Conservation (phyloP, 78 protist genomes). For the Polysphondylium violaceum region DNA sequence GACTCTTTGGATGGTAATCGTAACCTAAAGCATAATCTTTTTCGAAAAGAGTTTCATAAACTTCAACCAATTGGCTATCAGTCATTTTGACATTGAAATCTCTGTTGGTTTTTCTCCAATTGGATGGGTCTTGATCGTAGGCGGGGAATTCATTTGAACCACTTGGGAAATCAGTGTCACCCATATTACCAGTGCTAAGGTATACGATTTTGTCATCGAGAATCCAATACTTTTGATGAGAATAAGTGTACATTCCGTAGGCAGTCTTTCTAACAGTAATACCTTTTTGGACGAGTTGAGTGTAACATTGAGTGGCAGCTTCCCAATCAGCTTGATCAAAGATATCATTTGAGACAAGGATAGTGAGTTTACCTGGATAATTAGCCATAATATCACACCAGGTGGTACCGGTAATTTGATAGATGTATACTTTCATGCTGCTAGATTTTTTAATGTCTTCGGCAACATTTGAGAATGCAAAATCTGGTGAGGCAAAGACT, state of each 20-base stretch:
- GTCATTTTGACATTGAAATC: constrained; percentile 76
- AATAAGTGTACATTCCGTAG: constrained; percentile 33
- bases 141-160: constrained; percentile 53
- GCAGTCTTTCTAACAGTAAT: constrained; percentile 60
- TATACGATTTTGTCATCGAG: constrained; percentile 71
- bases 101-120: constrained; percentile 82
- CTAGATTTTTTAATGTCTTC: constrained; percentile 24
- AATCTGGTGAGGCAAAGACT: constrained; percentile 82
- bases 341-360: constrained; percentile 77
- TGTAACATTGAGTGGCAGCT: constrained; percentile 59
- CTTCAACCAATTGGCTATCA: constrained; percentile 1
- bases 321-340: constrained; percentile 60
- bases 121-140: constrained; percentile 1
- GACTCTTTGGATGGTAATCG: constrained; percentile 30
- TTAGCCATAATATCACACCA: constrained; percentile 77
- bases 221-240: constrained; percentile 86
- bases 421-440: constrained; percentile 57
- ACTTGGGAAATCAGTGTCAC: constrained; percentile 81
- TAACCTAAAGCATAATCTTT: constrained; percentile 66
- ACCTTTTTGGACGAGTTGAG: constrained; percentile 46
- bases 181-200: constrained; percentile 84
- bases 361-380: constrained; percentile 45
- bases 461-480: constrained; percentile 38
- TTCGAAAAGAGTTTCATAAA: constrained; percentile 40
- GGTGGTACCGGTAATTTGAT: constrained; percentile 70